A percentile compares a stretch with the other conserved stretches of the same genome.
phyloP scores from a whole-genome alignment of 2,329 filamentous ascomycete species.

The Phaeosphaeria sp. region DNA sequence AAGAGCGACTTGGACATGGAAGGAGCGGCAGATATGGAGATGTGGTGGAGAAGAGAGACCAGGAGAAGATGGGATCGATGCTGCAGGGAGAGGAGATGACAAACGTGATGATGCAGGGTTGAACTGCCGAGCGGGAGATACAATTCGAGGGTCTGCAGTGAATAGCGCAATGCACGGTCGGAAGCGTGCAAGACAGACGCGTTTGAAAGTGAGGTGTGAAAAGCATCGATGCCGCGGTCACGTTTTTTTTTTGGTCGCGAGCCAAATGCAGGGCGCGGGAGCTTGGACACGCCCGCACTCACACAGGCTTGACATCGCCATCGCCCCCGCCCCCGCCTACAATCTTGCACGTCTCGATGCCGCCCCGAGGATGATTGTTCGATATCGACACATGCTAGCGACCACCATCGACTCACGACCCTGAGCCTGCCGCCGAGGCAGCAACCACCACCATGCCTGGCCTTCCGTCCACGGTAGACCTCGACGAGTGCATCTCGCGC shows the following conservation, averaged over 20 bases:
- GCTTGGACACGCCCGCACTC: conserved; percentile 16
- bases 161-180: neutral
- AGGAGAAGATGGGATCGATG: conserved; percentile 22
- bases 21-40: neutral
- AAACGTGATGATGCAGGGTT: conserved; percentile 3
- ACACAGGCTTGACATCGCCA: conserved; percentile 15
- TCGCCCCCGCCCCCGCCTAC: conserved; percentile 11
- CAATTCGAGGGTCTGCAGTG: neutral
- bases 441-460: conserved; percentile 53
- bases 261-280: neutral
- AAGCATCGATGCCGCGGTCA: conserved; percentile 16
- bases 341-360: conserved; percentile 31
- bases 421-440: conserved; percentile 42
- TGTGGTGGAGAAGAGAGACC: neutral
- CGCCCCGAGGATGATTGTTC: conserved; percentile 49
- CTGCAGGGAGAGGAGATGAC: conserved; percentile 26
- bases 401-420: conserved; percentile 45
- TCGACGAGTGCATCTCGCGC: conserved; percentile 97
- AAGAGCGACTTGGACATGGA: neutral
- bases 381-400: conserved; percentile 45
- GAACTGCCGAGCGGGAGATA: neutral
- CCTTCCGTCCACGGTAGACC: conserved; percentile 80
- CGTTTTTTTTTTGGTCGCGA: conserved; percentile 13
- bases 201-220: conserved; percentile 14
- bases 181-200: conserved; percentile 11